A percentile compares a stretch with the other conserved stretches of the same genome.
Conservation (phyloP, 345 rosid species). For the Aegle marmelos region DNA sequence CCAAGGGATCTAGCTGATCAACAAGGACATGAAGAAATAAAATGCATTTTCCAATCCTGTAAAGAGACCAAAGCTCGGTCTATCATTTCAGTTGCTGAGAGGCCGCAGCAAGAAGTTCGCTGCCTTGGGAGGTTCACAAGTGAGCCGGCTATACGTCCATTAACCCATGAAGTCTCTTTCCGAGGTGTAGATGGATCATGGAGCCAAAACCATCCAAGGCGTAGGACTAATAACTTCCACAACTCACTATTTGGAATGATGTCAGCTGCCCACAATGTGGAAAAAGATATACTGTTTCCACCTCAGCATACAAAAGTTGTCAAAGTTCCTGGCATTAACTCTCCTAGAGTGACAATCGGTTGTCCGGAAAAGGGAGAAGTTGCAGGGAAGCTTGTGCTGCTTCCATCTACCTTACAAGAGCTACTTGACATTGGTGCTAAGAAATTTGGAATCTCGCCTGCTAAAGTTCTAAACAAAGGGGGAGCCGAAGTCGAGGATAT, state of each 20-base stretch:
- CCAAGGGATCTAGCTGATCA: slow-evolving; percentile 76
- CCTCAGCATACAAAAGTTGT: slow-evolving; percentile 14
- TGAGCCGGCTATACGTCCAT: slow-evolving; percentile 60
- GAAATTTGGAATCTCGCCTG: slow-evolving; percentile 49
- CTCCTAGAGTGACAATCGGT: slow-evolving; percentile 61
- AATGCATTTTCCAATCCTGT: slow-evolving; percentile 39
- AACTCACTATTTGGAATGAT: slow-evolving; percentile 79
- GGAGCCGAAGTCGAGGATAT: slow-evolving; percentile 71
- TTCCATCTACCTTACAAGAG: slow-evolving; percentile 61
- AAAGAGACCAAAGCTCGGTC: slow-evolving; percentile 36
- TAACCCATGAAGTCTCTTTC: slow-evolving; percentile 24
- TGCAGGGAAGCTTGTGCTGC: slow-evolving; percentile 53
- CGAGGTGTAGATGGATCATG: slow-evolving; percentile 41
- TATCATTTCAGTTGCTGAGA: slow-evolving; percentile 41
- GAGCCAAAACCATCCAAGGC: slow-evolving; percentile 45
- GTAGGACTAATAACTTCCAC: slow-evolving; percentile 58
- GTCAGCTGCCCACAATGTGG: slow-evolving; percentile 46
- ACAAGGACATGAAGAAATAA: slow-evolving; percentile 82
- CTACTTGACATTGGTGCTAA: slow-evolving; percentile 53
- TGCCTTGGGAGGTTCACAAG: slow-evolving; percentile 68
- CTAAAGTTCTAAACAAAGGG: slow-evolving; percentile 49
- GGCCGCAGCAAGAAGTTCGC: slow-evolving; percentile 37
- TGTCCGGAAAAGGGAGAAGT: slow-evolving; percentile 51
- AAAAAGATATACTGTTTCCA: slow-evolving; percentile 33
- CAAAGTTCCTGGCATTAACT: slow-evolving; percentile 13